phyloP scores from a whole-genome alignment of 2,329 filamentous ascomycete species.

The Alternaria gaisen region DNA sequence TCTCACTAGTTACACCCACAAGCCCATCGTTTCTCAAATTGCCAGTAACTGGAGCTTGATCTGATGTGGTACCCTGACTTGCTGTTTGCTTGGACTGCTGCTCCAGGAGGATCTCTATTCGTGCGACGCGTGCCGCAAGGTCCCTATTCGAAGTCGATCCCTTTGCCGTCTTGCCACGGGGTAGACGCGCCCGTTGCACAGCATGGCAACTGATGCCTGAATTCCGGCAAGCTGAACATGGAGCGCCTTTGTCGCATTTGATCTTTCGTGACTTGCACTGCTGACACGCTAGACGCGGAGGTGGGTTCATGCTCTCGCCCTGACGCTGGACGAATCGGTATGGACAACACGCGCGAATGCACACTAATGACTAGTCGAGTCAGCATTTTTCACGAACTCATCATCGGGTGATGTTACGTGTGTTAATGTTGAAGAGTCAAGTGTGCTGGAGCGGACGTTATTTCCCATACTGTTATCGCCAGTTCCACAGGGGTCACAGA shows the following conservation, averaged over 20 bases:
- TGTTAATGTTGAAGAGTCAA: no score
- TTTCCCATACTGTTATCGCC: no score
- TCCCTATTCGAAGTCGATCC: neutral
- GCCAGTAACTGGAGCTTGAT: fast-evolving
- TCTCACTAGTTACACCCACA: neutral
- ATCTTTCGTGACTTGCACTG: neutral
- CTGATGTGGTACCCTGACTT: fast-evolving
- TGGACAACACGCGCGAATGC: no score
- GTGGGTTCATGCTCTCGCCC: neutral
- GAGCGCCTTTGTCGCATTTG: neutral
- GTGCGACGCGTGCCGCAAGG: no score
- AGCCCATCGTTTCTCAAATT: neutral
- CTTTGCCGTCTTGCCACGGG: neutral
- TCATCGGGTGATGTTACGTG: no score
- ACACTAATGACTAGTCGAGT: no score
- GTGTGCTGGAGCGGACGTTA: no score
- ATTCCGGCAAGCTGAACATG: neutral
- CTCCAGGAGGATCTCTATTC: no score
- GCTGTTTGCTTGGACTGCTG: neutral
- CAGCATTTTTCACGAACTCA: no score
- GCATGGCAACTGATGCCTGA: neutral
- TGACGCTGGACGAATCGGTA: neutral
- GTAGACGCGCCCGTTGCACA: neutral
- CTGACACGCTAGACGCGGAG: neutral
- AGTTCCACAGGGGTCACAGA: no score